Evolutionary conservation across 257 asterid species (phyloP).

Genomic region (Buddleja alternifolia): DNA sequence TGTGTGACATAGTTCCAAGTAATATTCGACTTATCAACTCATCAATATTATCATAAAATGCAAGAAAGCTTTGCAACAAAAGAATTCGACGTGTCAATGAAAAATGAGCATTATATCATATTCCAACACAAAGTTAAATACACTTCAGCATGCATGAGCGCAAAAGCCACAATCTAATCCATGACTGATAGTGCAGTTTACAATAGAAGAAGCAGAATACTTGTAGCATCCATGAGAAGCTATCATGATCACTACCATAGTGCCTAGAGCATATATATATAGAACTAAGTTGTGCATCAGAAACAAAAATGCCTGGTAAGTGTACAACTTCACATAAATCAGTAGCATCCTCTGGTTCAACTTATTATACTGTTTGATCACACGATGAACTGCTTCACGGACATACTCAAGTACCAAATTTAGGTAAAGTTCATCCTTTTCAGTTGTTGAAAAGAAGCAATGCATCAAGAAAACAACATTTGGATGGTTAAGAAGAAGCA

Average conservation of each 20-base stretch:
- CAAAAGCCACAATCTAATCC: constrained; percentile 12
- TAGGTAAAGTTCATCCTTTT: constrained; percentile 87
- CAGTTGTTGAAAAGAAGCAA: constrained; percentile 97
- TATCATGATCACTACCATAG: background rate
- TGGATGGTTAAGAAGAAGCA: constrained; percentile 97
- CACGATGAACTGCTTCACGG: constrained; percentile 95
- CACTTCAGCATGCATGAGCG: background rate
- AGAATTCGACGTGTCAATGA: constrained; percentile 3
- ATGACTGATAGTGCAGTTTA: background rate
- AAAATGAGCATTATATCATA: constrained; percentile 5
- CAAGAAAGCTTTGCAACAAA: constrained; percentile 5
- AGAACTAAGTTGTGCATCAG: constrained; percentile 2
- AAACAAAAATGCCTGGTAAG: constrained; percentile 73
- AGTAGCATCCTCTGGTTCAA: constrained; percentile 90
- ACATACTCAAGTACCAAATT: constrained; percentile 96
- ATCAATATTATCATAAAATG: constrained; percentile 1
- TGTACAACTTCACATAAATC: constrained; percentile 83
- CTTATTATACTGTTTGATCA: constrained; percentile 84
- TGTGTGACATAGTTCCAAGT: constrained; percentile 11
- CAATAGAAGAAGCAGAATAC: background rate
- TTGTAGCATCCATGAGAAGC: background rate
- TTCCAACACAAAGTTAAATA: constrained; percentile 16
- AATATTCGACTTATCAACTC: constrained; percentile 13
- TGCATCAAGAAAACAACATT: constrained; percentile 89
- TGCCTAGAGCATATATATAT: too few species aligned